Evolutionary conservation across 345 rosid genomes (phyloP), one percentile per base, ranked within the genome.

Genomic region (Eucalyptus sp.): DNA sequence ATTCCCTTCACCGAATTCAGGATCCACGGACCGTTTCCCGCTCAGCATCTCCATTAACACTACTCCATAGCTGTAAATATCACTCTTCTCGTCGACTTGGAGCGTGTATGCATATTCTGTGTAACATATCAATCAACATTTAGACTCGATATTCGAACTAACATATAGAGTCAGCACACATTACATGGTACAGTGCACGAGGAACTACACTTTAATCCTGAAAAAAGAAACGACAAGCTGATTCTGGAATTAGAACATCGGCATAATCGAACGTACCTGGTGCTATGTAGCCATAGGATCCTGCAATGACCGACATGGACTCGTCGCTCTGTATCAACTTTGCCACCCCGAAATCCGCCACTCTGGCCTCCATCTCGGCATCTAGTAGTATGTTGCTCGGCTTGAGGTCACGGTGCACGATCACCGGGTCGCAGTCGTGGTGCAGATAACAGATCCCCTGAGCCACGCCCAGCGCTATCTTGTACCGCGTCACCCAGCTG

Each of bases 291-390:
- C 99, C 99, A 87, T 96, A 98, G 50, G 99, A 98, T 1, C 99
- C 99, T 6, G 99, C 99, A 14, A 98, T 97, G 64, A 98, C 99
- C n/a, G 99, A 97, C 99, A 97, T 98, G 41, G 99, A 97, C 93
- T 98, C 99, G 3, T 98, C 96, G 64, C 95, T 86, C 62, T 97
- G 98, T 87, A 98, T 95, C 90, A 98, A 79, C 92, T 98, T 98
- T 0, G 99, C 99, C 86, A 98, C 97, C 41, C 99, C 99, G 90
- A 98, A 98, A 93, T 98, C 99, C 2, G 99, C 99, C 86, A 98
- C 99, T 81, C 99, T 94, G 31, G 99, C 99, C 92, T 97, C 99
- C 96, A 97, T 93, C 91, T 97, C 99, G 18, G 92, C 94, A 91
- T 98, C 99, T 87, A 98, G 88, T 1, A 98, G 89, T 7, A 98